phyloP scores from a whole-genome alignment of 768 basidiomycete genomes.

The Lepiota brunneoincarnata region DNA sequence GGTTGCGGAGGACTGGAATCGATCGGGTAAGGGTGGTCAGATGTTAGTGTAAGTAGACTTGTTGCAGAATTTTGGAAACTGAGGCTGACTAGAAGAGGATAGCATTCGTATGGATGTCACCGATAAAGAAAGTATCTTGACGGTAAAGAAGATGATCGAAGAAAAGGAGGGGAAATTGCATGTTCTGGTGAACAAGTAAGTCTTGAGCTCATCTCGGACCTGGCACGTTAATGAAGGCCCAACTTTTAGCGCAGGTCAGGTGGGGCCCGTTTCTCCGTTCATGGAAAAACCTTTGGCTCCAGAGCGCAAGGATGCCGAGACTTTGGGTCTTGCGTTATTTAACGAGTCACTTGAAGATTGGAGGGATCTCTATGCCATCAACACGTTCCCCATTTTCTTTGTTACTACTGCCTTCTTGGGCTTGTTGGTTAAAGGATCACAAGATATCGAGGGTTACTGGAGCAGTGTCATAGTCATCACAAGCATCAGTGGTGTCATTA shows the following conservation, averaged over 20 bases:
- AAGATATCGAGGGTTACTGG: constrained; percentile 53
- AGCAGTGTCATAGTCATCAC: constrained; percentile 77
- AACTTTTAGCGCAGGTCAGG: constrained; percentile 64
- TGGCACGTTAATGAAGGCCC: background rate
- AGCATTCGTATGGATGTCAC: constrained; percentile 75
- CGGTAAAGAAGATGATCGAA: constrained; percentile 50
- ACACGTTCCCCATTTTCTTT: constrained; percentile 77
- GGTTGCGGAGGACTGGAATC: constrained; percentile 46
- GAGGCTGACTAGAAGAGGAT: constrained; percentile 7
- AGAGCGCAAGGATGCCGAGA: constrained; percentile 59
- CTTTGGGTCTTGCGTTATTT: constrained; percentile 69
- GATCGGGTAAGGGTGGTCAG: constrained; percentile 40
- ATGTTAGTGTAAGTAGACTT: constrained; percentile 52
- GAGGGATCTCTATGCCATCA: constrained; percentile 60
- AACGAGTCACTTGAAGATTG: constrained; percentile 64
- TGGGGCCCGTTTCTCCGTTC: constrained; percentile 61
- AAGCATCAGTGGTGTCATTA: constrained; percentile 70
- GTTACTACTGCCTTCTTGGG: constrained; percentile 75
- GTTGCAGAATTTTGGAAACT: background rate
- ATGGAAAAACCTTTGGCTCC: constrained; percentile 54
- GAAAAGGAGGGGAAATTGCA: constrained; percentile 69
- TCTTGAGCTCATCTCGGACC: background rate
- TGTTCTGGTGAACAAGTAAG: constrained; percentile 81
- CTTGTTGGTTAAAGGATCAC: constrained; percentile 68
- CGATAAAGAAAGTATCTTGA: constrained; percentile 60